Conservation (phyloP, 2,329 filamentous ascomycete genomes). For the Aspergillus luchuensis region DNA sequence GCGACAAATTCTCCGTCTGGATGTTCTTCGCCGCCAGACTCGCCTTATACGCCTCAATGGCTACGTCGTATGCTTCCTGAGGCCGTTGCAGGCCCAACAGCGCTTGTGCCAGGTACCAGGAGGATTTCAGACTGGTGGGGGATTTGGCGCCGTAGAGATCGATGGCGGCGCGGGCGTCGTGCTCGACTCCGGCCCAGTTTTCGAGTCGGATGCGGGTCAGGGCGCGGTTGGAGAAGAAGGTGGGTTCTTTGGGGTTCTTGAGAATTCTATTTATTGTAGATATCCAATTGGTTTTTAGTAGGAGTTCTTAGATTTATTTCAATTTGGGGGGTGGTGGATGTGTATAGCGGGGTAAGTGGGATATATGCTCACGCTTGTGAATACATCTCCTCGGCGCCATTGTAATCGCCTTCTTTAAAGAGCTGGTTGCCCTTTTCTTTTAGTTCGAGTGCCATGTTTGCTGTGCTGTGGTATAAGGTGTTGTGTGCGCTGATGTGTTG, state of each 20-base stretch:
- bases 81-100: constrained; percentile 72
- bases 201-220: constrained; percentile 76
- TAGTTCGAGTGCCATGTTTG: constrained; percentile 40
- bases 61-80: constrained; percentile 71
- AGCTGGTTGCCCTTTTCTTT: constrained; percentile 50
- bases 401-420: constrained; percentile 49
- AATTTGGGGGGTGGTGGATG: not conserved
- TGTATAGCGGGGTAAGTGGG: not conserved
- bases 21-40: constrained; percentile 66
- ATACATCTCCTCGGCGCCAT: constrained; percentile 49
- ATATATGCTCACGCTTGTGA: constrained; percentile 46
- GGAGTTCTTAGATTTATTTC: not conserved
- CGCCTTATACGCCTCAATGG: constrained; percentile 70
- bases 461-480: not conserved
- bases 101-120: constrained; percentile 81
- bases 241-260: constrained; percentile 73
- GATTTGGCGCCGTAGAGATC: constrained; percentile 57
- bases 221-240: constrained; percentile 86
- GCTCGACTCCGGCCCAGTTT: constrained; percentile 72
- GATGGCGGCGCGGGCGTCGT: constrained; percentile 76
- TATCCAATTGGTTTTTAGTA: not conserved
- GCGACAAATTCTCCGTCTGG: constrained; percentile 70
- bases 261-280: constrained; percentile 60
- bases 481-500: not conserved
- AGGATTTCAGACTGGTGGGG: constrained; percentile 73